phyloP scores from a whole-genome alignment of 139 green algal species.

The Chlorella sp. region DNA sequence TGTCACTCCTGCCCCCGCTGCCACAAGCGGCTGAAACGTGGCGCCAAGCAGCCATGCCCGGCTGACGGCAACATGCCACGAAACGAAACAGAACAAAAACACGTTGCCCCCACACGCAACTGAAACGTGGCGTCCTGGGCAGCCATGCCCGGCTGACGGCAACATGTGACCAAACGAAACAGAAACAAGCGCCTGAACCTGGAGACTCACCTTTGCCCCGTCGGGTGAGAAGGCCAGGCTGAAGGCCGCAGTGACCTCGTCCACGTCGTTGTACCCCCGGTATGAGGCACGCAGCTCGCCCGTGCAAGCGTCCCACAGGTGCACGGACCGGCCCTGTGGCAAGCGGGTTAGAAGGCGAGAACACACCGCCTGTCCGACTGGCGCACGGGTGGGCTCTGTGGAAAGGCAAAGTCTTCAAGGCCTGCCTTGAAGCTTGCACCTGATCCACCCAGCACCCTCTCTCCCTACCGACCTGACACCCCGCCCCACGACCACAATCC shows the following conservation, averaged over 20 bases:
- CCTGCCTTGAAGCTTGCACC: not conserved
- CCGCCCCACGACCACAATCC: not conserved
- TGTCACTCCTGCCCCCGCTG: too few species aligned
- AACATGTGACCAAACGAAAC: not conserved
- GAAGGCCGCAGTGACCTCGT: conserved; percentile 76
- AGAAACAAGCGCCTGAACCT: not conserved
- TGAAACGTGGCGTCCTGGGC: not conserved
- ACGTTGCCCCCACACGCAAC: too few species aligned
- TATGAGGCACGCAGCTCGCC: conserved; percentile 66
- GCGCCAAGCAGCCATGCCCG: not conserved
- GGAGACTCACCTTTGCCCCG: conserved; percentile 35
- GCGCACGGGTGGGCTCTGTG: not conserved
- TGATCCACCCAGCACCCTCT: not conserved
- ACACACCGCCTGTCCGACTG: not conserved
- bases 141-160: not conserved
- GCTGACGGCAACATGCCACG: not conserved
- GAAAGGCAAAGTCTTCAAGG: not conserved
- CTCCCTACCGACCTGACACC: not conserved
- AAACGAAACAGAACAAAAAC: too few species aligned
- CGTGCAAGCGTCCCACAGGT: conserved; percentile 76
- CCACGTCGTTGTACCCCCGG: conserved; percentile 73
- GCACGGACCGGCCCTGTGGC: conserved; percentile 73
- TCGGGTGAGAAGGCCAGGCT: conserved; percentile 63
- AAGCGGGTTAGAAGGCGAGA: too few species aligned
- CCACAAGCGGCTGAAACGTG: not conserved